Percentiles rank a stretch among this genome's conserved stretches.
Conservation (phyloP, 805 yeast species). For the Priceomyces haplophilus region DNA sequence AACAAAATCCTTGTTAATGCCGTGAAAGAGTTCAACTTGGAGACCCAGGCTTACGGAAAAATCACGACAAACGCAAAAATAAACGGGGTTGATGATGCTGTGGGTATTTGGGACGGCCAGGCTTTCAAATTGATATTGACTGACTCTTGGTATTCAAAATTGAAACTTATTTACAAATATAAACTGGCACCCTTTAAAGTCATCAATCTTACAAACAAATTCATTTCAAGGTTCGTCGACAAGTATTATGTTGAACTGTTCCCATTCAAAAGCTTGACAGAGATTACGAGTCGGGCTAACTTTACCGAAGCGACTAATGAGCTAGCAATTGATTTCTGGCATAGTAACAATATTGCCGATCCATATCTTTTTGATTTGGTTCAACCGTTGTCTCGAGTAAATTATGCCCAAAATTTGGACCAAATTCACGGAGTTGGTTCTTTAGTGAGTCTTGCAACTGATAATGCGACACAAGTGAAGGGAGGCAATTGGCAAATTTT, state of each 20-base stretch:
- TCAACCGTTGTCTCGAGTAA: conserved; percentile 42
- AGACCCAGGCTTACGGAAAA: conserved; percentile 10
- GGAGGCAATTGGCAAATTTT: conserved; percentile 49
- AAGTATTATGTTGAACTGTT: conserved; percentile 27
- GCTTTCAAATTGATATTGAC: conserved; percentile 2
- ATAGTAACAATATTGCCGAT: conserved; percentile 17
- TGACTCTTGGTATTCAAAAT: conserved; percentile 5
- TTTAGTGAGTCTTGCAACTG: conserved; percentile 38
- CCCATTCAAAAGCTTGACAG: conserved; percentile 33
- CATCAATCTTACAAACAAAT: conserved; percentile 12
- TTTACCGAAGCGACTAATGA: conserved; percentile 19
- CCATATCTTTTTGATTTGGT: conserved; percentile 27
- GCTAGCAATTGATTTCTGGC: conserved; percentile 24
- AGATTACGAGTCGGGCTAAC: conserved; percentile 17
- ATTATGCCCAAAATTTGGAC: conserved; percentile 40
- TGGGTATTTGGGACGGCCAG: conserved; percentile 40
- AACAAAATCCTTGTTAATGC: conserved; percentile 40
- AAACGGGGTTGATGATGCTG: conserved; percentile 4
- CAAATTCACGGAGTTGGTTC: conserved; percentile 45
- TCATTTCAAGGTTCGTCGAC: conserved; percentile 26
- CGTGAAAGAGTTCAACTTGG: conserved; percentile 32
- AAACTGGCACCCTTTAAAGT: conserved; percentile 26
- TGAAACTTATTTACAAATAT: conserved; percentile 23
- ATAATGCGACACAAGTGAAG: conserved; percentile 27
- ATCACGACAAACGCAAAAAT: conserved; percentile 11